Evolutionary conservation across 805 yeast species (phyloP).

Genomic region (Maudiozyma bulderi): DNA sequence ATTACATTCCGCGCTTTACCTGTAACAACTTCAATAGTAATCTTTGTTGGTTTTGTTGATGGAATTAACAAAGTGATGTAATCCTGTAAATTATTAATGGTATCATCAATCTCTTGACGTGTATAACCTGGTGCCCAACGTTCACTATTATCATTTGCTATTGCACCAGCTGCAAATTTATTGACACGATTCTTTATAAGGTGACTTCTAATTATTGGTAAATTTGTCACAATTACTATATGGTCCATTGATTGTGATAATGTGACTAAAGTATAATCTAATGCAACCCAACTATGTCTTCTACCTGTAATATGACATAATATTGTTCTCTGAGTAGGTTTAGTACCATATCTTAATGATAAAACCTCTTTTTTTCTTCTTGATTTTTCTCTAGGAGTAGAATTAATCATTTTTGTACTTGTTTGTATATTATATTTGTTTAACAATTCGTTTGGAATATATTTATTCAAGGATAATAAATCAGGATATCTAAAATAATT

Average conservation of each 20-base stretch:
- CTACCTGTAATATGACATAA: conserved; percentile 61
- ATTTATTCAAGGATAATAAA: conserved; percentile 4
- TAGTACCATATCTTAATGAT: conserved; percentile 10
- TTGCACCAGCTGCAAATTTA: neutral
- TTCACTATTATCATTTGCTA: neutral
- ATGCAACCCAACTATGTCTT: conserved; percentile 70
- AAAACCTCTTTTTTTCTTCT: conserved; percentile 12
- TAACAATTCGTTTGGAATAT: neutral
- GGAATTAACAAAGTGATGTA: conserved; percentile 20
- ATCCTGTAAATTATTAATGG: conserved; percentile 15
- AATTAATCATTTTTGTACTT: no score
- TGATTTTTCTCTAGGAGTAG: no score
- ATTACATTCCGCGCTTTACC: conserved; percentile 20
- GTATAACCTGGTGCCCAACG: conserved; percentile 21
- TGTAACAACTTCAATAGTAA: conserved; percentile 23
- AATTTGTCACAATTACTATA: conserved; percentile 44
- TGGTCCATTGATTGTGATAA: conserved; percentile 48
- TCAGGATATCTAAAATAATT: conserved; percentile 14
- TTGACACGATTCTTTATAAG: neutral
- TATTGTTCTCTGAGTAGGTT: conserved; percentile 36
- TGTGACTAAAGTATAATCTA: conserved; percentile 54
- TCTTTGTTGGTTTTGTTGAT: conserved; percentile 11
- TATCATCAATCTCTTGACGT: conserved; percentile 10
- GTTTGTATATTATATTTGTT: no score
- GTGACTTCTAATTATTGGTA: conserved; percentile 11